Percentiles rank a stretch among this genome's conserved stretches.
phyloP scores from a whole-genome alignment of 1,284 basidiomycete genomes.

The Fomitiporia mediterranea region DNA sequence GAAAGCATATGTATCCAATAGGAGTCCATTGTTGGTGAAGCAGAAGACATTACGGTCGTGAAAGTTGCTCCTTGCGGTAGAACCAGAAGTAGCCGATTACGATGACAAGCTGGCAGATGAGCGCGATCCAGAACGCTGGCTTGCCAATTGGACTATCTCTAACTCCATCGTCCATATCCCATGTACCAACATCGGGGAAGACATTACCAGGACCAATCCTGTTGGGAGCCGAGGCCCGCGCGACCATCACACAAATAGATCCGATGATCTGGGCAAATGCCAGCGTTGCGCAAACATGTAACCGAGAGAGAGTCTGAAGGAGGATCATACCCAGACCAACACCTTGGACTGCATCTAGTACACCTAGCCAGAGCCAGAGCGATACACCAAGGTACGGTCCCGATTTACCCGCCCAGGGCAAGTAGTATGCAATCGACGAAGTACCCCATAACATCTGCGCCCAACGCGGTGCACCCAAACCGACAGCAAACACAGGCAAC shows the following conservation, averaged over 20 bases:
- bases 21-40: background rate
- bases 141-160: conserved; percentile 72
- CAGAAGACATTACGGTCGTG: conserved; percentile 13
- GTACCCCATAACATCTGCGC: conserved; percentile 91
- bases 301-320: conserved; percentile 84
- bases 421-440: conserved; percentile 81
- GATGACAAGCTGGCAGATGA: conserved; percentile 76
- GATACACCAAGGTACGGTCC: conserved; percentile 86
- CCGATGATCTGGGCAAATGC: conserved; percentile 84
- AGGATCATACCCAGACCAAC: conserved; percentile 93
- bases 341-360: conserved; percentile 88
- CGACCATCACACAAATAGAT: conserved; percentile 78
- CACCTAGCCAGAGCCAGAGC: conserved; percentile 91
- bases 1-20: background rate
- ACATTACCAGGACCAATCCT: conserved; percentile 80
- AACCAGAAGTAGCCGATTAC: conserved; percentile 93
- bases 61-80: conserved; percentile 83
- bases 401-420: conserved; percentile 81
- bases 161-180: conserved; percentile 73
- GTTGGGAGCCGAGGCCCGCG: conserved; percentile 82
- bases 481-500: conserved; percentile 88
- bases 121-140: conserved; percentile 84
- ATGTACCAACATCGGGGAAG: conserved; percentile 88
- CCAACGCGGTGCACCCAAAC: conserved; percentile 88
- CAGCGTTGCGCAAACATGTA: conserved; percentile 89